Evolutionary conservation across 495 filamentous ascomycete species (phyloP).

Genomic region (Talaromyces liani): DNA sequence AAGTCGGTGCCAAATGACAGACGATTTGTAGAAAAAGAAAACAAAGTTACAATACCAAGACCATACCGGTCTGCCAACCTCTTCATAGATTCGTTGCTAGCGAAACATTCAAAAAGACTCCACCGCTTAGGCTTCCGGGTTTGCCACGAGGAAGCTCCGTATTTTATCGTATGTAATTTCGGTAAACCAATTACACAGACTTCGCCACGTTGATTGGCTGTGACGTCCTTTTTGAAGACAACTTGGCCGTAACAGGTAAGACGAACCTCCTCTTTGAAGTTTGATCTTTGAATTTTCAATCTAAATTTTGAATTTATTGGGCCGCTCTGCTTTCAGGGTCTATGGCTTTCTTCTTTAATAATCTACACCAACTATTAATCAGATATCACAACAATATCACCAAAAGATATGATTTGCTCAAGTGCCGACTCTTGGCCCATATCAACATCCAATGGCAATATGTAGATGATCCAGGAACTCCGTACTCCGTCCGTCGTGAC

Average conservation of each 20-base stretch:
- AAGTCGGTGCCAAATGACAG: not conserved
- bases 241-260: not conserved
- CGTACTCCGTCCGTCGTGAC: not conserved
- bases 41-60: not conserved
- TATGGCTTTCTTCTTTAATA: not conserved
- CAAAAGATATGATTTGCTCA: not conserved
- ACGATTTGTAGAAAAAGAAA: not conserved
- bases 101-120: not conserved
- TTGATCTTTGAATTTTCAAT: not conserved
- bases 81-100: not conserved
- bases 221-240: not conserved
- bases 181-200: not conserved
- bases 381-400: not conserved
- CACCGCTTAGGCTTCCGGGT: not conserved
- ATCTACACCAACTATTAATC: not conserved
- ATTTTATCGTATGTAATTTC: not conserved
- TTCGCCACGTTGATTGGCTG: slow-evolving; percentile 1
- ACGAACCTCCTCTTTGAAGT: not conserved
- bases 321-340: not conserved
- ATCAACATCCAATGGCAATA: not conserved
- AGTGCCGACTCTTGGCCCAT: not conserved
- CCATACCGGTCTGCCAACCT: not conserved
- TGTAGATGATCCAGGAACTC: not conserved
- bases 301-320: not conserved
- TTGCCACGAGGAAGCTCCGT: not conserved